A percentile compares a stretch with the other conserved stretches of the same genome.
phyloP scores from a whole-genome alignment of 495 filamentous ascomycete species.

The Penicillium pulvis region DNA sequence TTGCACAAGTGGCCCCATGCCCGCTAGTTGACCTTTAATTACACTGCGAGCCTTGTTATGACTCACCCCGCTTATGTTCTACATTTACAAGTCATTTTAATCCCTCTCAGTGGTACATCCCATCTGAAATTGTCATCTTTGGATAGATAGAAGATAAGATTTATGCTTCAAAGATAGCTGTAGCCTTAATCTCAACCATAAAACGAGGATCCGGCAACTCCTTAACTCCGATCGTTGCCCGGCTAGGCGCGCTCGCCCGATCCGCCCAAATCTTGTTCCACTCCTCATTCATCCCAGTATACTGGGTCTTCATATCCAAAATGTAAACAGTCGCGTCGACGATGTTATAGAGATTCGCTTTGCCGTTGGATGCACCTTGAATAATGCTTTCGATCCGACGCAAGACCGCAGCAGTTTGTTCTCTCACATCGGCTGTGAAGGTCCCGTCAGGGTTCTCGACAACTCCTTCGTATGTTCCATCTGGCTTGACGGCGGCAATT shows the following conservation, averaged over 20 bases:
- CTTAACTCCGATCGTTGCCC: constrained; percentile 37
- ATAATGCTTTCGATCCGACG: constrained; percentile 37
- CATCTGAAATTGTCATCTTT: neutral
- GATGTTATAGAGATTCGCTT: constrained; percentile 33
- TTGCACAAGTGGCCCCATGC: too few relatives aligned
- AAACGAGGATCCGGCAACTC: constrained; percentile 39
- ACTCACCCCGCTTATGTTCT: too few relatives aligned
- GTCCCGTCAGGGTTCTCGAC: constrained; percentile 34
- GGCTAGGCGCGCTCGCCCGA: constrained; percentile 32
- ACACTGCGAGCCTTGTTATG: too few relatives aligned
- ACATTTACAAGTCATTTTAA: too few relatives aligned
- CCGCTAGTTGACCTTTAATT: too few relatives aligned
- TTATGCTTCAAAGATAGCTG: constrained; percentile 23
- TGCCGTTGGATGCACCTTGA: constrained; percentile 32
- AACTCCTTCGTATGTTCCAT: constrained; percentile 30
- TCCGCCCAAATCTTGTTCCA: constrained; percentile 41
- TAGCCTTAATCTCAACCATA: constrained; percentile 38
- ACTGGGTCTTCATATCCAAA: constrained; percentile 38
- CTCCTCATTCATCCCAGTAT: constrained; percentile 44
- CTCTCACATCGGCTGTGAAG: constrained; percentile 29
- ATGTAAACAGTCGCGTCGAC: constrained; percentile 39
- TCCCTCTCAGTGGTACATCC: neutral
- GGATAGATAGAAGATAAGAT: neutral
- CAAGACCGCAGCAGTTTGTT: constrained; percentile 38
- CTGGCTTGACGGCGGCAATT: constrained; percentile 24